These are phyloP conservation scores for Paecilomyces sp. DNA, from an alignment of 2,329 filamentous ascomycete genomes.

Conservation along the genomic window DNA sequence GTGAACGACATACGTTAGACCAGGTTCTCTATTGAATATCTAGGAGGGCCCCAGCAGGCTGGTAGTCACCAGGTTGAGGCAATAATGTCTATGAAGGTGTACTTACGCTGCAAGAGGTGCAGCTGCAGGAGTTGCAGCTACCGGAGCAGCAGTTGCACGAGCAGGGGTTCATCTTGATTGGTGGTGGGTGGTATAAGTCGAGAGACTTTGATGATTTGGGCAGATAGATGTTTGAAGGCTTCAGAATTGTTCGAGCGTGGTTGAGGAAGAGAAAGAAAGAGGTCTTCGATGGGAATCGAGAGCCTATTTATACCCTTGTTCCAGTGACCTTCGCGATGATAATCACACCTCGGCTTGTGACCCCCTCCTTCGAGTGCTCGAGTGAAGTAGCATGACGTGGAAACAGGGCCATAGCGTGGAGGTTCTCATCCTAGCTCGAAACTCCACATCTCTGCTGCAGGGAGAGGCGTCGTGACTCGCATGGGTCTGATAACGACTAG, in stretches of 20 bases:
- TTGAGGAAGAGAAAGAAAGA: not conserved
- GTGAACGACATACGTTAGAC: not conserved
- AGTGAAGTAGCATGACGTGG: not conserved
- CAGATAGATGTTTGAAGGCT: not conserved
- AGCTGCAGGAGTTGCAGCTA: slow-evolving; percentile 31
- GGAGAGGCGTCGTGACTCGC: not conserved
- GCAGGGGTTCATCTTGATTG: slow-evolving; percentile 32
- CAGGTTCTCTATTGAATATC: not conserved
- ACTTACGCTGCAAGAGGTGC: slow-evolving; percentile 29
- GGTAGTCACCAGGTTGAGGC: not conserved
- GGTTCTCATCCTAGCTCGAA: not conserved
- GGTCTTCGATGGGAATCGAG: not conserved
- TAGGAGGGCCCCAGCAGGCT: not conserved
- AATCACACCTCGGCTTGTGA: not conserved
- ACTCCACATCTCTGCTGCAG: not conserved
- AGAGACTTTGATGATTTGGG: not conserved
- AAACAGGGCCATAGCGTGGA: not conserved
- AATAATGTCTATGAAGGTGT: not conserved
- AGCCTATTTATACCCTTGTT: not conserved
- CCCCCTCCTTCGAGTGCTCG: not conserved
- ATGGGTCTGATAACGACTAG: not conserved
- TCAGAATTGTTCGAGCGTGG: not conserved
- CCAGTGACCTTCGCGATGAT: not conserved
- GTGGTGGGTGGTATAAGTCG: not conserved
- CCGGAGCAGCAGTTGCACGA: slow-evolving; percentile 33